Percentiles rank a stretch among this genome's conserved stretches.
These are phyloP conservation scores for Sporisorium graminicola DNA, from an alignment of 1,284 basidiomycete species.

Conservation along the genomic window DNA sequence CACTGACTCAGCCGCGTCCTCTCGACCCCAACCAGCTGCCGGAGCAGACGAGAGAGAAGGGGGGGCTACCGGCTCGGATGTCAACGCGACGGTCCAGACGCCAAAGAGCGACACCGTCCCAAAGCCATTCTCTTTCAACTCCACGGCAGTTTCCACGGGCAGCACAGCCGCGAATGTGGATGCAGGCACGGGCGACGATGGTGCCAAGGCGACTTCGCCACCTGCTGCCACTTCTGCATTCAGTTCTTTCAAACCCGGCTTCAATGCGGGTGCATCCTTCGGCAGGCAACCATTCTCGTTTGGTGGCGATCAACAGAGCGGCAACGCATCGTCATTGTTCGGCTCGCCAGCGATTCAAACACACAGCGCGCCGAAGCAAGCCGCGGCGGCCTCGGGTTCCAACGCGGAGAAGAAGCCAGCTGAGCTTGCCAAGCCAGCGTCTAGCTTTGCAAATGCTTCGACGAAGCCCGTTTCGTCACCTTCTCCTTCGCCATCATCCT, in stretches of 20 bases:
- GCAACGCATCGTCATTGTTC: not conserved
- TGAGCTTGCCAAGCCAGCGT: slow-evolving; percentile 14
- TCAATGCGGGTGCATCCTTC: slow-evolving; percentile 31
- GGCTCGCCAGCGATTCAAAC: not conserved
- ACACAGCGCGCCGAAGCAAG: slow-evolving; percentile 4
- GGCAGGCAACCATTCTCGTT: slow-evolving; percentile 44
- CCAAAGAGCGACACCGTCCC: slow-evolving; percentile 20
- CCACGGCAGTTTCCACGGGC: not conserved
- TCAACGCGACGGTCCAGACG: slow-evolving; percentile 20
- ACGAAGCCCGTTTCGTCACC: slow-evolving; percentile 13
- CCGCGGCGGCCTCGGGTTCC: not conserved
- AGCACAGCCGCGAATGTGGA: not conserved
- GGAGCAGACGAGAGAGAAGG: slow-evolving; percentile 7
- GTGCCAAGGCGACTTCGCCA: slow-evolving; percentile 25
- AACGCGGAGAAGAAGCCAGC: not conserved
- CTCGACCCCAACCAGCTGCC: slow-evolving; percentile 5
- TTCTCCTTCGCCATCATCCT: slow-evolving; percentile 1
- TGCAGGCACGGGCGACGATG: slow-evolving; percentile 7
- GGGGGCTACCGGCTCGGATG: not conserved
- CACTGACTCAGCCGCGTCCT: slow-evolving; percentile 22
- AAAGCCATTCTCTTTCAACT: slow-evolving; percentile 33
- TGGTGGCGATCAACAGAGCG: slow-evolving; percentile 18
- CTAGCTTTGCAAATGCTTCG: slow-evolving; percentile 30
- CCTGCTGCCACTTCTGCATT: slow-evolving; percentile 29
- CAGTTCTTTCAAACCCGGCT: slow-evolving; percentile 35